A percentile compares a stretch with the other conserved stretches of the same genome.
Evolutionary conservation across 2,329 filamentous ascomycete genomes (phyloP).

Genomic region (Cercospora sp.): DNA sequence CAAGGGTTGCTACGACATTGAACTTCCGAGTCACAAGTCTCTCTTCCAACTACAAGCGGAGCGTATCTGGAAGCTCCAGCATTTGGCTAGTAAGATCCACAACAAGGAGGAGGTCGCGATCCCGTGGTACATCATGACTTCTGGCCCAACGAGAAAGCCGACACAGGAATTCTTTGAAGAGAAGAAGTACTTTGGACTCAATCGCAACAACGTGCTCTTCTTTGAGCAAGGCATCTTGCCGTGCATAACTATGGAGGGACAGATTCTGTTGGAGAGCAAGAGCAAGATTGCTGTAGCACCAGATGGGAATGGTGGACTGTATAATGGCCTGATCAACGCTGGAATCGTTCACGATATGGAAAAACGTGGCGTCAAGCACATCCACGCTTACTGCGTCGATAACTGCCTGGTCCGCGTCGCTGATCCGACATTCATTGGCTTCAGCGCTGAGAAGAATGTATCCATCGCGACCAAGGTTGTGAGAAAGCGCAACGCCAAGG

Average conservation of each 20-base stretch:
- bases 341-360: conserved; percentile 85
- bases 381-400: conserved; percentile 97
- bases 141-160: conserved; percentile 83
- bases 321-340: conserved; percentile 81
- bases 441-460: conserved; percentile 81
- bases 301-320: conserved; percentile 95
- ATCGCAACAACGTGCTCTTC: conserved; percentile 80
- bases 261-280: conserved; percentile 92
- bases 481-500: conserved; percentile 92
- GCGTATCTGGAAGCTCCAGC: conserved; percentile 82
- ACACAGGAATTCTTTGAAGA: conserved; percentile 93
- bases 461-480: conserved; percentile 99
- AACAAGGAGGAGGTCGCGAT: conserved; percentile 65
- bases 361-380: conserved; percentile 85
- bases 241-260: conserved; percentile 95
- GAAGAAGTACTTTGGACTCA: conserved; percentile 86
- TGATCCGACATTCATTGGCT: conserved; percentile 92
- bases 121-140: conserved; percentile 99
- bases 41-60: conserved; percentile 98
- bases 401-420: conserved; percentile 99
- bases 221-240: conserved; percentile 97
- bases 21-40: conserved; percentile 86
- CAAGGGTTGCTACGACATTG: conserved; percentile 97
- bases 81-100: conserved; percentile 71
- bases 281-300: conserved; percentile 89